phyloP scores from a whole-genome alignment of 2,329 filamentous ascomycete species.

The Verticillium alfalfae region DNA sequence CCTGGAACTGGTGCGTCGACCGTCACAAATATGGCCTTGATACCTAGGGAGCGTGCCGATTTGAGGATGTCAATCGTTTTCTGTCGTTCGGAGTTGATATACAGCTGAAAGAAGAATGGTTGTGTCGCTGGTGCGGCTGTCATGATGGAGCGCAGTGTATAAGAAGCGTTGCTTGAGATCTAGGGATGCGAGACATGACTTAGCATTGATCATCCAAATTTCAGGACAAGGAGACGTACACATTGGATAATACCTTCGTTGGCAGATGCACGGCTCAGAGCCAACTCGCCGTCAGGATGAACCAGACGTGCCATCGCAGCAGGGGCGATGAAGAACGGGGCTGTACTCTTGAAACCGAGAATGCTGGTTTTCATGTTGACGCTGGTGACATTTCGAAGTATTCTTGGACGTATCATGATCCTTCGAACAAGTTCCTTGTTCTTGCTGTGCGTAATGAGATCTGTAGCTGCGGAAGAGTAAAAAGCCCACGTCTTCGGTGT shows the following conservation, averaged over 20 bases:
- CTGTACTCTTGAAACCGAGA: slow-evolving; percentile 42
- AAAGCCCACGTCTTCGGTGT: slow-evolving; percentile 48
- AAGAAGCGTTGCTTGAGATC: slow-evolving; percentile 47
- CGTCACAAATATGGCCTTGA: slow-evolving; percentile 45
- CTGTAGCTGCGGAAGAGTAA: slow-evolving; percentile 47
- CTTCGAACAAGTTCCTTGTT: slow-evolving; percentile 42
- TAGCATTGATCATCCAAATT: accelerated
- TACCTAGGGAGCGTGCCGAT: slow-evolving; percentile 34
- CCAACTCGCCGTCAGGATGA: slow-evolving; percentile 55
- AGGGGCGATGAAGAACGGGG: slow-evolving; percentile 60
- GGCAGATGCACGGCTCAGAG: slow-evolving; percentile 39
- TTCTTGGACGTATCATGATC: slow-evolving; percentile 52
- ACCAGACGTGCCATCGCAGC: slow-evolving; percentile 60
- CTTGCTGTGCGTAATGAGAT: slow-evolving; percentile 41
- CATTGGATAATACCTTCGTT: slow-evolving; percentile 42
- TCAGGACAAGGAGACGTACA: slow-evolving; percentile 17
- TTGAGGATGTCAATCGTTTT: slow-evolving; percentile 42
- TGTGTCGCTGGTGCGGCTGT: slow-evolving; percentile 22
- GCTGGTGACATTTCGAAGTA: slow-evolving; percentile 48
- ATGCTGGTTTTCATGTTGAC: slow-evolving; percentile 48
- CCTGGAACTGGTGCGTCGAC: slow-evolving; percentile 51
- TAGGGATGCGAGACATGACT: slow-evolving; percentile 5
- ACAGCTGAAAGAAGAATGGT: slow-evolving; percentile 49
- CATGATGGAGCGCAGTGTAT: slow-evolving; percentile 36
- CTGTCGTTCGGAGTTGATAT: slow-evolving; percentile 44